Conservation (phyloP, 176 grass and related monocot genomes). For the Pontederia crassipes region DNA sequence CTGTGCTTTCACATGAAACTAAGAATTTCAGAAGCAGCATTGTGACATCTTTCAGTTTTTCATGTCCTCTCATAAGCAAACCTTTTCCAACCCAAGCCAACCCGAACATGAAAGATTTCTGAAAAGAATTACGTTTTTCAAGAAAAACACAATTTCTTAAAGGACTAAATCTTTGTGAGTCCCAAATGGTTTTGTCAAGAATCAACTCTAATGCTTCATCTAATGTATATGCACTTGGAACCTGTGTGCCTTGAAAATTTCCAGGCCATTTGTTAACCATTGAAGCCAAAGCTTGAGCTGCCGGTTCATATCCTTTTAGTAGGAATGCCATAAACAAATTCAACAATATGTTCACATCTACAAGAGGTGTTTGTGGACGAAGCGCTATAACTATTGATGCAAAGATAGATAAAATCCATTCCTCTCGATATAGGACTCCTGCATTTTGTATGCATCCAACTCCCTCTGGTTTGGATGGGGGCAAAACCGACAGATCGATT, state of each 20-base stretch:
- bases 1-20: constrained; percentile 27
- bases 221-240: constrained; percentile 26
- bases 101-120: constrained; percentile 37
- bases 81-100: constrained; percentile 89
- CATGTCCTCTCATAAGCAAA: constrained; percentile 93
- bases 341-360: constrained; percentile 40
- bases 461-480: constrained; percentile 28
- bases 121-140: constrained; percentile 22
- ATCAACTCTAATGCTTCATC: constrained; percentile 58
- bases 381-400: constrained; percentile 62
- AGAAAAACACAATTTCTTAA: constrained; percentile 21
- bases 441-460: constrained; percentile 13
- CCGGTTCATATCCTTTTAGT: constrained; percentile 55
- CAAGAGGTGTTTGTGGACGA: constrained; percentile 53
- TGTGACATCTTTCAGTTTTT: constrained; percentile 78
- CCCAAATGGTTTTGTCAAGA: constrained; percentile 45
- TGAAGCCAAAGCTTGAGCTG: constrained; percentile 83
- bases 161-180: constrained; percentile 24
- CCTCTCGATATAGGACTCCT: constrained; percentile 26
- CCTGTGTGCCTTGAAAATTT: constrained; percentile 17
- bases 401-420: constrained; percentile 58
- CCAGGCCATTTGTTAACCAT: constrained; percentile 67
- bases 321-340: constrained; percentile 54
- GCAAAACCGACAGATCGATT: constrained; percentile 24
- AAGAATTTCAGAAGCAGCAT: constrained; percentile 70